Conservation (phyloP, 2,329 filamentous ascomycete genomes). For the Laburnicola sp. region DNA sequence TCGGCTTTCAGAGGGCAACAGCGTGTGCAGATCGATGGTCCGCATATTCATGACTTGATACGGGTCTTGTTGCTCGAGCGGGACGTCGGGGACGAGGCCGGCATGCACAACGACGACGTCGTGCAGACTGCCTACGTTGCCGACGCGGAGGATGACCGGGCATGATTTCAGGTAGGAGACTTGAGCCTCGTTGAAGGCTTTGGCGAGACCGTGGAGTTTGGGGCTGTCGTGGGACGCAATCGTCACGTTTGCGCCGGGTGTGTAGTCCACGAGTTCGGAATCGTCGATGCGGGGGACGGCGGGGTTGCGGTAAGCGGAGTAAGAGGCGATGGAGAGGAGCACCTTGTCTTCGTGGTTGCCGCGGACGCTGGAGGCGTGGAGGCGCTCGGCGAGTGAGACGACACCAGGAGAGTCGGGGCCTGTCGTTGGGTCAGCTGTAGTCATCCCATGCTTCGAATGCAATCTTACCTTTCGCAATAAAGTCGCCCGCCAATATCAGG, state of each 20-base stretch:
- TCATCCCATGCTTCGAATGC: background rate
- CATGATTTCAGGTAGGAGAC: slow-evolving; percentile 69
- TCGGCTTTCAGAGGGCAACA: slow-evolving; percentile 57
- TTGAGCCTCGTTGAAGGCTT: slow-evolving; percentile 62
- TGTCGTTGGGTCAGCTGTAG: slow-evolving; percentile 10
- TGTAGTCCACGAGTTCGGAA: background rate
- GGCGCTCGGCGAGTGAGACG: slow-evolving; percentile 70
- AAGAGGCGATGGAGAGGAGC: slow-evolving; percentile 64
- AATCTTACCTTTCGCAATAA: slow-evolving; percentile 67
- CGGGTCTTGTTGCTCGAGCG: slow-evolving; percentile 72
- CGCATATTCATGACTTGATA: slow-evolving; percentile 92
- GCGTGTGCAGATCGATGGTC: slow-evolving; percentile 67
- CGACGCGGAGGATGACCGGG: slow-evolving; percentile 77
- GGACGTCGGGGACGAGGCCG: slow-evolving; percentile 76
- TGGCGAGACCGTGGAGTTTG: slow-evolving; percentile 58
- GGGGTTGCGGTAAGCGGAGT: slow-evolving; percentile 24
- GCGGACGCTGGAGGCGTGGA: slow-evolving; percentile 79
- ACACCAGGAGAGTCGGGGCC: slow-evolving; percentile 79
- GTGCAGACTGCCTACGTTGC: slow-evolving; percentile 62
- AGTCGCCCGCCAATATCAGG: slow-evolving; percentile 45
- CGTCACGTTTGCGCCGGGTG: slow-evolving; percentile 6
- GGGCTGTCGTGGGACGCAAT: slow-evolving; percentile 40
- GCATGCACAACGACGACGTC: slow-evolving; percentile 80
- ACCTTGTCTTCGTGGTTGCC: slow-evolving; percentile 93
- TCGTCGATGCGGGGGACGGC: slow-evolving; percentile 31